Evolutionary conservation across 176 grass and related monocot genomes (phyloP).

Genomic region (Musa beccarii): DNA sequence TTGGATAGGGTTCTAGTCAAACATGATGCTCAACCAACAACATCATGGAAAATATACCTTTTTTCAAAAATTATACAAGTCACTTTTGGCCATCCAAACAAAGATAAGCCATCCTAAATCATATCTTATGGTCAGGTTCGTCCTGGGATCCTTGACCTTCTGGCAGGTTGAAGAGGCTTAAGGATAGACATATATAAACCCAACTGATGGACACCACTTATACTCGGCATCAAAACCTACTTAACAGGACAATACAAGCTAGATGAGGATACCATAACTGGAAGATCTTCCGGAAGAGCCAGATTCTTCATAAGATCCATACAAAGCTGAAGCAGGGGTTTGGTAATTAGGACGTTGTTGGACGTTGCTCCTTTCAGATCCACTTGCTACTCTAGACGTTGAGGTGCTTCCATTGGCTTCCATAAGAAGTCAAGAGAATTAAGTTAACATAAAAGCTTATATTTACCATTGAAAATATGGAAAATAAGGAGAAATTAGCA

Average conservation of each 20-base stretch:
- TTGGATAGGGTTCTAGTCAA: not conserved
- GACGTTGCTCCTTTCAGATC: slow-evolving; percentile 35
- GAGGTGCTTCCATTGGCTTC: slow-evolving; percentile 22
- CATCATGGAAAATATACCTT: no score
- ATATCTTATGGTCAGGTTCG: not conserved
- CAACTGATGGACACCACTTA: not conserved
- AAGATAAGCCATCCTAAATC: not conserved
- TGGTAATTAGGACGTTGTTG: slow-evolving; percentile 70
- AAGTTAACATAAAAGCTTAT: not conserved
- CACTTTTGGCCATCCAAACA: not conserved
- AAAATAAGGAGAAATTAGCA: not conserved
- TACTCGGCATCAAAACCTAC: not conserved
- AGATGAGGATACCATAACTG: slow-evolving; percentile 30
- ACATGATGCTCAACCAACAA: not conserved
- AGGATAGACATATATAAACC: not conserved
- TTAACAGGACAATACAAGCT: slow-evolving; percentile 12
- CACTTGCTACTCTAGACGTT: slow-evolving; percentile 39
- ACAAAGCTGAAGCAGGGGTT: slow-evolving; percentile 63
- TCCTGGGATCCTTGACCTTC: not conserved
- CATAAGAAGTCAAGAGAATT: not conserved
- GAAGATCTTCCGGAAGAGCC: slow-evolving; percentile 43
- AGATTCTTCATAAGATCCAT: slow-evolving; percentile 59
- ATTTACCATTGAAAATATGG: not conserved
- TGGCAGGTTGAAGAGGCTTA: not conserved
- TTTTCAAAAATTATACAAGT: not conserved